Evolutionary conservation across 805 yeast species (phyloP).

Genomic region (Sugiyamaella boreocaroliniensis): DNA sequence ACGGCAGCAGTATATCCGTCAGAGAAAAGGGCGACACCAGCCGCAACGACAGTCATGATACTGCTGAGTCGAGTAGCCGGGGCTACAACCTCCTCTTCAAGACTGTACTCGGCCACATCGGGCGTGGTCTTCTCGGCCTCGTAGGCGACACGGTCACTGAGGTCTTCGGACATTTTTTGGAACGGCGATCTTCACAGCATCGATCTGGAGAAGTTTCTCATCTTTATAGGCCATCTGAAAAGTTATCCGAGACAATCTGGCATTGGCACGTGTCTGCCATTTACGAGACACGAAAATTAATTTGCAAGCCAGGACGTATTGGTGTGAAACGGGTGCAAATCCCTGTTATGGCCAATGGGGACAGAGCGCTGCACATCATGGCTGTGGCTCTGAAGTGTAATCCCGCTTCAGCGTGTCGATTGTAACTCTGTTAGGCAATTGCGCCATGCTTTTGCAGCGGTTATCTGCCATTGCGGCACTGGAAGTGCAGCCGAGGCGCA

Average conservation of each 20-base stretch:
- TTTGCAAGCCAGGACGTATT: too few species aligned
- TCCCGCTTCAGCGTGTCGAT: not conserved
- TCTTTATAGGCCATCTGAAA: too few species aligned
- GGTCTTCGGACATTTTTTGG: not conserved
- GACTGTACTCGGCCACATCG: not conserved
- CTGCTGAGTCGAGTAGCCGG: not conserved
- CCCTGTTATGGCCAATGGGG: too few species aligned
- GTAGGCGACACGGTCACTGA: not conserved
- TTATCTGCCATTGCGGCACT: too few species aligned
- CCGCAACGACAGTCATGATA: slow-evolving; percentile 55
- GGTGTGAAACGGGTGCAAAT: too few species aligned
- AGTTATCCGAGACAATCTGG: too few species aligned
- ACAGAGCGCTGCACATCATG: too few species aligned
- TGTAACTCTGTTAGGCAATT: not conserved
- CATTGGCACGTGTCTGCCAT: too few species aligned
- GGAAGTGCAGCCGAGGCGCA: not conserved
- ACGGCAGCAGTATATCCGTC: slow-evolving; percentile 58
- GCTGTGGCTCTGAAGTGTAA: not conserved
- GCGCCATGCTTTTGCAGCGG: too few species aligned
- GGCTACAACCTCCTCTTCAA: not conserved
- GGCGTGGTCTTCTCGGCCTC: not conserved
- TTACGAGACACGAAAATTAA: too few species aligned
- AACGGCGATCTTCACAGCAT: not conserved
- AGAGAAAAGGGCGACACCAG: slow-evolving; percentile 90
- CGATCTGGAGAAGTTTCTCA: too few species aligned